Conservation (phyloP, 2,329 filamentous ascomycete genomes). For the Pseudonectria foliicola region DNA sequence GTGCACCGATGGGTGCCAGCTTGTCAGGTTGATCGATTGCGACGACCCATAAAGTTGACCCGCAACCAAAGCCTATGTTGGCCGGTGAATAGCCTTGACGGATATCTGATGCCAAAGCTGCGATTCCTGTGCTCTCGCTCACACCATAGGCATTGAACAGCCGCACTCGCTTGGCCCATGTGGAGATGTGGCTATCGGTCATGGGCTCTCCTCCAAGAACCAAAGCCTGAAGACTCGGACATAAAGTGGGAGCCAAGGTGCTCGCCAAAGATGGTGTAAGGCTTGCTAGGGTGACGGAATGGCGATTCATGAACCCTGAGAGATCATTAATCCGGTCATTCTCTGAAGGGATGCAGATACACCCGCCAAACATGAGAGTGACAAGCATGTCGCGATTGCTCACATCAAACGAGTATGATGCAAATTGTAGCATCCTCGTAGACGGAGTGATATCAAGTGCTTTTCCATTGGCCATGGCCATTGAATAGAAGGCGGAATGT, state of each 20-base stretch:
- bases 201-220: background rate
- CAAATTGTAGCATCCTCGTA: conserved; percentile 2
- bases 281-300: background rate
- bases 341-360: conserved; percentile 2
- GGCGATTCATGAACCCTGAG: background rate
- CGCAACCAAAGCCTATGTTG: background rate
- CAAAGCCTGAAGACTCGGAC: background rate
- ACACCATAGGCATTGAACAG: background rate
- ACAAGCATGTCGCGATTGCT: conserved; percentile 1
- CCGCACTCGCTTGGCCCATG: background rate
- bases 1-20: background rate
- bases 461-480: conserved; percentile 2
- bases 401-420: conserved; percentile 3
- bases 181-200: background rate
- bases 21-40: background rate
- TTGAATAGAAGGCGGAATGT: conserved; percentile 1
- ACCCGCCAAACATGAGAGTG: conserved; percentile 1
- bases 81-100: background rate
- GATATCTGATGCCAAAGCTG: background rate
- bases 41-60: background rate
- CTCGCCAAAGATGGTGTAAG: background rate
- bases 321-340: background rate
- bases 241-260: background rate
- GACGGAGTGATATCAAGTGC: background rate
- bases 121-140: background rate